These are phyloP conservation scores for Paradendryphiella salina DNA, from an alignment of 2,329 filamentous ascomycete species.

Conservation along the genomic window DNA sequence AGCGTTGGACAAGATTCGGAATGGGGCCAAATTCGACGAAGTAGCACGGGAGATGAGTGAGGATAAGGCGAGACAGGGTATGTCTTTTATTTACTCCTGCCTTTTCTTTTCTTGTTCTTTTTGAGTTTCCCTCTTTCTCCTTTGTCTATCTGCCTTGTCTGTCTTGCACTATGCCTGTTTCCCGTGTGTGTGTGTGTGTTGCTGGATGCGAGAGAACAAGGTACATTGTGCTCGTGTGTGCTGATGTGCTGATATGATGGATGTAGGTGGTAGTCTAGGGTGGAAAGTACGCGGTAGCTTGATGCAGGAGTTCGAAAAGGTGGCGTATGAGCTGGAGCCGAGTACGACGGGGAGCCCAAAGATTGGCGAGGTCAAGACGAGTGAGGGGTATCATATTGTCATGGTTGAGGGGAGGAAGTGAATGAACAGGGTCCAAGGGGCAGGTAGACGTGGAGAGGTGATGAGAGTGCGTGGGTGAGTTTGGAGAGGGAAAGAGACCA, in stretches of 20 bases:
- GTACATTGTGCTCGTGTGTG: too few species aligned
- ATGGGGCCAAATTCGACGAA: conserved; percentile 72
- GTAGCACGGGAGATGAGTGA: conserved; percentile 74
- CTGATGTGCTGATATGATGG: not conserved
- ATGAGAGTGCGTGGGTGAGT: too few species aligned
- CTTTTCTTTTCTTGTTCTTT: not conserved
- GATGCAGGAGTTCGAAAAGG: conserved; percentile 70
- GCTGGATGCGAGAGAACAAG: too few species aligned
- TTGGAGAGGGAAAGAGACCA: too few species aligned
- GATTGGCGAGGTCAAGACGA: conserved; percentile 71
- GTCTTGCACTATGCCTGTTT: too few species aligned
- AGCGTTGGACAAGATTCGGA: conserved; percentile 68
- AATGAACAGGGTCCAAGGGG: too few species aligned
- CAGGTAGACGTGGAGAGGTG: too few species aligned
- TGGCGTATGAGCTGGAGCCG: conserved; percentile 69
- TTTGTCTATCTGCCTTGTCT: too few species aligned
- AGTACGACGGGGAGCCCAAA: conserved; percentile 68
- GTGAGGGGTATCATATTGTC: conserved; percentile 77
- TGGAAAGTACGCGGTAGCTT: conserved; percentile 72
- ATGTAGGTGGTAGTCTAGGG: conserved; percentile 67
- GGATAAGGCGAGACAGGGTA: conserved; percentile 69
- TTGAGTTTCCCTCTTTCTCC: too few species aligned
- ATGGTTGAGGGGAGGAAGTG: conserved; percentile 71
- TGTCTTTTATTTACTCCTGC: not conserved
- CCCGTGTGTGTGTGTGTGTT: too few species aligned